These are phyloP conservation scores for Podaxis sp. DNA, from an alignment of 768 basidiomycete species.

Conservation along the genomic window DNA sequence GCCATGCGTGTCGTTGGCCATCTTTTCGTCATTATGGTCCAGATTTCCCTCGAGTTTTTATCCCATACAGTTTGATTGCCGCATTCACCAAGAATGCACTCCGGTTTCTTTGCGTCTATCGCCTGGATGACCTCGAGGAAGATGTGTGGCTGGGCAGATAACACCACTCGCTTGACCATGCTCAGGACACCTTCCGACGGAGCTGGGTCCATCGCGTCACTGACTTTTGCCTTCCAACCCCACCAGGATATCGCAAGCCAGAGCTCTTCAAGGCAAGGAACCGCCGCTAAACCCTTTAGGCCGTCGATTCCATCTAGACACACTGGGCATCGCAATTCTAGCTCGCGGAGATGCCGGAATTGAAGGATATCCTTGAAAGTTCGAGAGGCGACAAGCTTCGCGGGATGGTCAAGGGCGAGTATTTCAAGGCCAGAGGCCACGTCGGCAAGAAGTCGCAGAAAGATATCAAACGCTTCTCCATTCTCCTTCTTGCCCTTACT, in stretches of 20 bases:
- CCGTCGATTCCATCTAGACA: neutral
- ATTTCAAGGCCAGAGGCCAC: neutral
- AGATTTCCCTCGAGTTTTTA: neutral
- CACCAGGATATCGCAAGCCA: neutral
- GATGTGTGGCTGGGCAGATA: neutral
- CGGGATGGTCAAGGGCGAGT: neutral
- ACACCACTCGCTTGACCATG: neutral
- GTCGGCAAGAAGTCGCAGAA: neutral
- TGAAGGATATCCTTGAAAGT: neutral
- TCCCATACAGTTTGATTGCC: neutral
- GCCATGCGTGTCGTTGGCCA: neutral
- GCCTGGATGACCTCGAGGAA: neutral
- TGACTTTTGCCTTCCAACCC: neutral
- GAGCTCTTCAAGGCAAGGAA: neutral
- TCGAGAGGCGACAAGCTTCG: no score
- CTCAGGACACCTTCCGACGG: neutral
- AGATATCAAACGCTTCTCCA: neutral
- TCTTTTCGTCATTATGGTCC: neutral
- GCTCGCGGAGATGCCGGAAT: neutral
- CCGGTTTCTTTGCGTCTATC: neutral
- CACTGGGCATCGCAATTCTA: neutral
- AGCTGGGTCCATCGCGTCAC: neutral
- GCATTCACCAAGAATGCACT: neutral
- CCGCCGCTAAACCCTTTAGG: neutral
- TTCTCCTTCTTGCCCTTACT: no score